Evolutionary conservation across 148 eudicot genomes (phyloP).

Genomic region (Oxyria digyna): DNA sequence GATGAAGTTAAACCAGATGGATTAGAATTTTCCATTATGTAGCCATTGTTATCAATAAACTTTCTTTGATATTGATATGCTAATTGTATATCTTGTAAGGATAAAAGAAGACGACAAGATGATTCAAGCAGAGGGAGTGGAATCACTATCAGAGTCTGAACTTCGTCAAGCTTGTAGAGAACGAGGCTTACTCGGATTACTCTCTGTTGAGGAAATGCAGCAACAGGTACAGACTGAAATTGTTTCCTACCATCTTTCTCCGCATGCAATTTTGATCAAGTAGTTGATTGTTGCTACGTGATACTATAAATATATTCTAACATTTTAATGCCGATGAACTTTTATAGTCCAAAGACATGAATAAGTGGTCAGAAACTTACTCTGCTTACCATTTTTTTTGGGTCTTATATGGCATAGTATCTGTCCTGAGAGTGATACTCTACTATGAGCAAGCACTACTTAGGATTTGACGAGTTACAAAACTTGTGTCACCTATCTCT

Average conservation of each 20-base stretch:
- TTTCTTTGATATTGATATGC: not conserved
- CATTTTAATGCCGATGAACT: not conserved
- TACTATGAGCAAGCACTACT: not conserved
- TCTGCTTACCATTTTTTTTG: not conserved
- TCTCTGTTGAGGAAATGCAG: conserved; percentile 74
- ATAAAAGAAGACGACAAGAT: conserved; percentile 68
- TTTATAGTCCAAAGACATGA: not conserved
- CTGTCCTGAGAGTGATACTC: not conserved
- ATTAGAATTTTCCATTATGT: not conserved
- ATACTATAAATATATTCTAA: not conserved
- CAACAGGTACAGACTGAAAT: conserved; percentile 42
- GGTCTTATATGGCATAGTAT: not conserved
- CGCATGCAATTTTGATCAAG: not conserved
- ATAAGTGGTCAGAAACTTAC: not conserved
- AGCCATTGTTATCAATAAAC: not conserved
- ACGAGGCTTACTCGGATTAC: conserved; percentile 63
- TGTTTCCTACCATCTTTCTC: not conserved
- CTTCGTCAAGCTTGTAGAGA: conserved; percentile 81
- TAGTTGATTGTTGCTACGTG: conserved; percentile 1
- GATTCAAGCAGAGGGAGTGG: conserved; percentile 77
- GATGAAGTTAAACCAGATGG: not conserved
- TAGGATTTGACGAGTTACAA: not conserved
- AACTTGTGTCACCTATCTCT: not conserved
- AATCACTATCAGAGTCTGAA: conserved; percentile 71
- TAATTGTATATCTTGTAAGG: conserved; percentile 20